Base-by-base conservation (phyloP, 805 yeast genomes). In the Torulaspora gathmanii region DNA sequence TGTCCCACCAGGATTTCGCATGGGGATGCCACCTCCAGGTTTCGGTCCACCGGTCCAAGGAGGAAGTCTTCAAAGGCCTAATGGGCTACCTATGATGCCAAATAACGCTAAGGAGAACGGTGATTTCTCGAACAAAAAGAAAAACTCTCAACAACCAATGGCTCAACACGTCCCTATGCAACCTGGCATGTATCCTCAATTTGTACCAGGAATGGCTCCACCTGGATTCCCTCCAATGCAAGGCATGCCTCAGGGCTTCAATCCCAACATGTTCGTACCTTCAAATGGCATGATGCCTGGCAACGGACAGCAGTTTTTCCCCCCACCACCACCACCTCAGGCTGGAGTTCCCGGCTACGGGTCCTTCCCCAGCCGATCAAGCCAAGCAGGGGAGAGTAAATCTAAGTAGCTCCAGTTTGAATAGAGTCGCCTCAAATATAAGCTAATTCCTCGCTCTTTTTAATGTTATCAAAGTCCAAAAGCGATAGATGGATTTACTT, bases 141-240 rank as follows among this genome's bases (percentile, higher is more conserved):
- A 39, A n/a, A 23, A 20, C 5, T 15, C 34, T 3, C 40, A 34
- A 11, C 40, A 33, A 19, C 39, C 34, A 20, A 11, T 15, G 23
- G 29, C 35, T 9, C 44, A 33, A 10, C 49, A 46, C 20, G 47
- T 47, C 23, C 52, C 47, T 7, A 25, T 41, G 29, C 53, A 44
- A 37, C 52, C 48, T 3, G 46, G 46, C 5, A 50, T 44, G 49
- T 42, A 53, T 42, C 59, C 49, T 33, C 60, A 47, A 22, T 55
- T 54, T 37, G 53, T 55, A 34, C 61, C 60, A n/a, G 58, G 57
- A 35, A 56, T 55, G 54, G 58, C 59, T 22, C 65, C 67, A 23
- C 65, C 67, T 20, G 64, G 63, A 8, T 54, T 60, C 22, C 53
- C 58, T 22, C 62, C 61, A 34, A 53, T 57, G 56, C 59, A 52